Percentiles rank a stretch among this genome's conserved stretches.
Conservation (phyloP, 768 basidiomycete species). For the Leucocoprinus leucothites region DNA sequence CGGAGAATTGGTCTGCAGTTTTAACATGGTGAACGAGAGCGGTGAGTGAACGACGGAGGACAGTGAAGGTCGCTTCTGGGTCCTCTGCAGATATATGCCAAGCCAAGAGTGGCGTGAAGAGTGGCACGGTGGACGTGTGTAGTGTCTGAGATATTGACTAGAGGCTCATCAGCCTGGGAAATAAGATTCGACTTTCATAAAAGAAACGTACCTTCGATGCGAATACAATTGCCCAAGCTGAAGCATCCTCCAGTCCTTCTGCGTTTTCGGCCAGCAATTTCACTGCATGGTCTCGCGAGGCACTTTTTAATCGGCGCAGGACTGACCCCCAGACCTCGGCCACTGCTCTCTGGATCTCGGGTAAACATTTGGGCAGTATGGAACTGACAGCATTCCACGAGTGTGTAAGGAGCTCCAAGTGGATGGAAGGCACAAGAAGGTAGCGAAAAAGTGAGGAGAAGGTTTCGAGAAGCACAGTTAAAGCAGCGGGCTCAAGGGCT, state of each 20-base stretch:
- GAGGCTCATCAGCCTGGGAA: conserved; percentile 3
- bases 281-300: conserved; percentile 54
- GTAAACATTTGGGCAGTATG: conserved; percentile 54
- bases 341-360: conserved; percentile 72
- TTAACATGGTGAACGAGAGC: conserved; percentile 84
- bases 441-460: conserved; percentile 70
- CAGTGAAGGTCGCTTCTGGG: conserved; percentile 43
- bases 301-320: conserved; percentile 66
- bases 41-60: conserved; percentile 72
- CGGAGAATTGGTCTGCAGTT: conserved; percentile 57
- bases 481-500: conserved; percentile 54
- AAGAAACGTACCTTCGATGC: conserved; percentile 65
- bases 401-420: conserved; percentile 47
- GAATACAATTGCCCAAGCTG: conserved; percentile 71
- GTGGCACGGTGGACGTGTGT: conserved; percentile 68
- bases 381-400: conserved; percentile 58
- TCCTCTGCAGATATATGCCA: conserved; percentile 44
- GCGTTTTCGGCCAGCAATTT: conserved; percentile 48
- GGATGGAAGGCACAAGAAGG: conserved; percentile 63
- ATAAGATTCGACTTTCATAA: not conserved
- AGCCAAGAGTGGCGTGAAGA: conserved; percentile 56
- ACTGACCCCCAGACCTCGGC: conserved; percentile 88
- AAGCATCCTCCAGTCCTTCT: conserved; percentile 55
- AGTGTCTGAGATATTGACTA: conserved; percentile 83
- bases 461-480: conserved; percentile 65